These are phyloP conservation scores for Penicillium corylophilum DNA, from an alignment of 2,329 filamentous ascomycete genomes.

Conservation along the genomic window DNA sequence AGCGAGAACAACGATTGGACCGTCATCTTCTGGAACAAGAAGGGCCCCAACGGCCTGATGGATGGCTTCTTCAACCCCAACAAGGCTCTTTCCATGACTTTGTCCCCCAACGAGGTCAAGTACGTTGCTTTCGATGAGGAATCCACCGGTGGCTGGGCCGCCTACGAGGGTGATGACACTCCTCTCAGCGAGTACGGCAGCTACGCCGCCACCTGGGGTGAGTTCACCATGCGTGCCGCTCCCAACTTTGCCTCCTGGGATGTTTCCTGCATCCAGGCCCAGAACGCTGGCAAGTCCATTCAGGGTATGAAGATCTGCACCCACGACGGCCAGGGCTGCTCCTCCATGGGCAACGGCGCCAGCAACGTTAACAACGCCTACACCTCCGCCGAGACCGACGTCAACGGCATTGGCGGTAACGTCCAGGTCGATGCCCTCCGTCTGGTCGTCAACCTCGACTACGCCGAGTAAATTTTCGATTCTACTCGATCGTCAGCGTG, in stretches of 20 bases:
- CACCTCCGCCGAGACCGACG: constrained; percentile 27
- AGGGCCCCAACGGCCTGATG: constrained; percentile 32
- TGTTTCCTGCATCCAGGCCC: constrained; percentile 41
- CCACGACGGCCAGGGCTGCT: constrained; percentile 29
- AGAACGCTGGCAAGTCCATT: too few relatives aligned
- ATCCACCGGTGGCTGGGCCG: constrained; percentile 39
- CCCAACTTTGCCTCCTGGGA: constrained; percentile 42
- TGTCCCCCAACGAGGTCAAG: constrained; percentile 31
- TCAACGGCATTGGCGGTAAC: too few relatives aligned
- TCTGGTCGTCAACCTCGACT: constrained; percentile 34
- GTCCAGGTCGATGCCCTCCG: constrained; percentile 28
- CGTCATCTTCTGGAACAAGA: constrained; percentile 44
- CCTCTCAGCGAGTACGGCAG: constrained; percentile 30
- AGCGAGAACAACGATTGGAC: constrained; percentile 33
- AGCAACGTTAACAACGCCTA: constrained; percentile 33
- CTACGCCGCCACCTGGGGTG: constrained; percentile 43
- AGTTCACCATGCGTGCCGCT: constrained; percentile 40
- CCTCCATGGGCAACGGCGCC: constrained; percentile 28
- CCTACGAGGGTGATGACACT: constrained; percentile 25
- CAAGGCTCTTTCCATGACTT: constrained; percentile 33
- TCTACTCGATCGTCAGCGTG: constrained; percentile 7
- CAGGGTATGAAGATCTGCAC: constrained; percentile 41
- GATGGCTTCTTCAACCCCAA: constrained; percentile 36
- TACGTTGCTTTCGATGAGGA: constrained; percentile 41
- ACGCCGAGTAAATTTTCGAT: constrained; percentile 5